Conservation (phyloP, 306 rosid genomes). For the Albizia julibrissin region DNA sequence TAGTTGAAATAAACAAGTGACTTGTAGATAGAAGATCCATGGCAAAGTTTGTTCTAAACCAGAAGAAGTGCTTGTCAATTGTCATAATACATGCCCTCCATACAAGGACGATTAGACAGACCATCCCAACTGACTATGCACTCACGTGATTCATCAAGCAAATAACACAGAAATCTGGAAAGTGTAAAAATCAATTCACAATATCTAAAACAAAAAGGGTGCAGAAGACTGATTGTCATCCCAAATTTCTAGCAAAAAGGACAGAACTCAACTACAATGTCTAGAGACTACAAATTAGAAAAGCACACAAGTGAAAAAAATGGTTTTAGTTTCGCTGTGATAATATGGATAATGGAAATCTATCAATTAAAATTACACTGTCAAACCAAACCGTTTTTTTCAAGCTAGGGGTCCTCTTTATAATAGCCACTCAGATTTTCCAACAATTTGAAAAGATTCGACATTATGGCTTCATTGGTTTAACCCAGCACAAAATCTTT, state of each 20-base stretch:
- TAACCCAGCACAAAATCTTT: neutral
- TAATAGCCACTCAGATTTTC: neutral
- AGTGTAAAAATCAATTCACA: neutral
- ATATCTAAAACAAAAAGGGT: neutral
- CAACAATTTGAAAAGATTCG: neutral
- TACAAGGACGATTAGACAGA: neutral
- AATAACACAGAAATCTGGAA: neutral
- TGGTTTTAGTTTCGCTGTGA: neutral
- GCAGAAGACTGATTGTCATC: neutral
- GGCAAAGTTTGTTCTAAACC: neutral
- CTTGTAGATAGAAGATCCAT: neutral
- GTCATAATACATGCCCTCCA: neutral
- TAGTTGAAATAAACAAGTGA: neutral
- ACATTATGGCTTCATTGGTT: neutral
- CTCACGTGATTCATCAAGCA: neutral
- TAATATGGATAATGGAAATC: neutral
- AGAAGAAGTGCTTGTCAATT: neutral
- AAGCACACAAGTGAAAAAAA: neutral
- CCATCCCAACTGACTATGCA: neutral
- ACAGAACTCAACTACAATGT: neutral
- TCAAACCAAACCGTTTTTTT: neutral
- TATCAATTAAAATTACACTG: neutral
- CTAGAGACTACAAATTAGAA: neutral
- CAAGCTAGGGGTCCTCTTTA: neutral
- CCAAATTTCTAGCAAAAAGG: neutral